These are phyloP conservation scores for Poa pratensis DNA, from an alignment of 176 grass and related monocot genomes.

Conservation along the genomic window DNA sequence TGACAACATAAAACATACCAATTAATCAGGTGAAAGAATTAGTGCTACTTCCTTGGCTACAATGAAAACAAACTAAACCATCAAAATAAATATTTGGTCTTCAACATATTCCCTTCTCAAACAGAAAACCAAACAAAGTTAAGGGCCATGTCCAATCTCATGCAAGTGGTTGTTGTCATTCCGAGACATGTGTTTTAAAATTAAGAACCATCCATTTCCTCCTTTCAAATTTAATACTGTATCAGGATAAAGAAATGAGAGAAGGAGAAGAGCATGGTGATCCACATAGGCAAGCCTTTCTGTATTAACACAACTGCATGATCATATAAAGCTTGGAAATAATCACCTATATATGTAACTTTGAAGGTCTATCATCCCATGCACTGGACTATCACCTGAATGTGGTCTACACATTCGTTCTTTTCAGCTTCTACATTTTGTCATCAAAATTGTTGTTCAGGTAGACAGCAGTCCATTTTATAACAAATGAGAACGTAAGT, in stretches of 20 bases:
- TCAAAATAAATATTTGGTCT: neutral
- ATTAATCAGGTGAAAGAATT: neutral
- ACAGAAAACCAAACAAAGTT: no score
- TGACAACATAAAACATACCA: neutral
- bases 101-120: neutral
- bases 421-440: conserved; percentile 91
- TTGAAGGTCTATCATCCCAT: conserved; percentile 88
- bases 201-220: no score
- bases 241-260: no score
- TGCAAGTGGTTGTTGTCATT: no score
- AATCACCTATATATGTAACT: conserved; percentile 84
- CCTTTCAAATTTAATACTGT: no score
- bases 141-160: no score
- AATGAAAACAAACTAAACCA: neutral
- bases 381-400: conserved; percentile 80
- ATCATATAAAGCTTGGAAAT: conserved; percentile 88
- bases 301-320: conserved; percentile 73
- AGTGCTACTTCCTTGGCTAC: neutral
- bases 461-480: neutral
- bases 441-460: conserved; percentile 74
- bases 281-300: no score
- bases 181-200: no score
- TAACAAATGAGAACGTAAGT: no score
- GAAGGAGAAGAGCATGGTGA: no score
- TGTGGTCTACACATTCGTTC: conserved; percentile 85